phyloP scores from a whole-genome alignment of 2,329 filamentous ascomycete genomes.

The Aspergillus novofumigatus region DNA sequence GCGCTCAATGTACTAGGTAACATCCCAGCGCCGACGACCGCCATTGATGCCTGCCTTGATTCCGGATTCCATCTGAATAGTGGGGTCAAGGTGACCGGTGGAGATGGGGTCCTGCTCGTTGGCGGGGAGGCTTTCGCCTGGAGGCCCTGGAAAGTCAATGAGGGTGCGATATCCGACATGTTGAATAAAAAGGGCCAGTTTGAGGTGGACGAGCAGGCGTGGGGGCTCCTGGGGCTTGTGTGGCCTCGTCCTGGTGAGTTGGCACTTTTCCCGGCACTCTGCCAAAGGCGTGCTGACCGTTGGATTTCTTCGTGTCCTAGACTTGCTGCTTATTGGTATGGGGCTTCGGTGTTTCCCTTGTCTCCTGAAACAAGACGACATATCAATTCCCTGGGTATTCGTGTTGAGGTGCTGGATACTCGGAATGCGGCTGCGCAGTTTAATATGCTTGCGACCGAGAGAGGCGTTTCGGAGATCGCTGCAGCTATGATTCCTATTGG shows the following conservation, averaged over 20 bases:
- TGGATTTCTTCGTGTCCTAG: conserved; percentile 7
- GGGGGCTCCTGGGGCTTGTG: conserved; percentile 70
- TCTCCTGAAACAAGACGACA: conserved; percentile 68
- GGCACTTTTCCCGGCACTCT: conserved; percentile 3
- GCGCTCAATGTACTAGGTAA: conserved; percentile 74
- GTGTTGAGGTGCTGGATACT: conserved; percentile 86
- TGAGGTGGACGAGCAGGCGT: conserved; percentile 66
- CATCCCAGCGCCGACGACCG: conserved; percentile 71
- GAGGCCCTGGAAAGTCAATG: conserved; percentile 66
- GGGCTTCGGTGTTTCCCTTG: conserved; percentile 69
- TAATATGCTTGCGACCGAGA: conserved; percentile 90
- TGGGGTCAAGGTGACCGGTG: conserved; percentile 65
- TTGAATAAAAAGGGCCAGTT: conserved; percentile 76
- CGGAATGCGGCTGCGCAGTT: conserved; percentile 92
- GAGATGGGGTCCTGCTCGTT: conserved; percentile 71
- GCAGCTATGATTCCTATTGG: conserved; percentile 84
- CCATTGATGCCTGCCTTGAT: conserved; percentile 73
- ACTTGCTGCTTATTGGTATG: conserved; percentile 71
- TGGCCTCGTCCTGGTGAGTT: conserved; percentile 83
- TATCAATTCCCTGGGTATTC: conserved; percentile 74
- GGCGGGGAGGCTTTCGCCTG: conserved; percentile 85
- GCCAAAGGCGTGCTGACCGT: conserved; percentile 1
- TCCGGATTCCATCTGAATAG: conserved; percentile 87
- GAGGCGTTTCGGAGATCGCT: conserved; percentile 78
- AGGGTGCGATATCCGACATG: conserved; percentile 46